Evolutionary conservation across 1,284 basidiomycete species (phyloP).

Genomic region (Ceratobasidium sp.): DNA sequence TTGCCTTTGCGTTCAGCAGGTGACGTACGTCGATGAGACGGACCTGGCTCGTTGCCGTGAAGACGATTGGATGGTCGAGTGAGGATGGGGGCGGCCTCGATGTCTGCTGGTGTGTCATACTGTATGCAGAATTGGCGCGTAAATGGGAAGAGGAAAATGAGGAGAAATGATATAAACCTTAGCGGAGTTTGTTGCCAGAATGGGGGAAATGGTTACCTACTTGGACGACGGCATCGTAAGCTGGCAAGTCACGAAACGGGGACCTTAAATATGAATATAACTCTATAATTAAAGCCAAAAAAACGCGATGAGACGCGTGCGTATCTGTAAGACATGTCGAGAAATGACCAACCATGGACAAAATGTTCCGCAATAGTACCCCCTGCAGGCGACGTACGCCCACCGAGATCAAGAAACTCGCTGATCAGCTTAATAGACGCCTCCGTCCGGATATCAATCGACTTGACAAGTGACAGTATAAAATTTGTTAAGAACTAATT

Average conservation of each 20-base stretch:
- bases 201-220: constrained; percentile 61
- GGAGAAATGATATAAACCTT: too few relatives aligned
- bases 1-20: not conserved
- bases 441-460: constrained; percentile 89
- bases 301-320: not conserved
- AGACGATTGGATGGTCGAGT: not conserved
- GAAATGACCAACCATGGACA: constrained; percentile 77
- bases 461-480: constrained; percentile 86
- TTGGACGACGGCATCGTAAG: constrained; percentile 86
- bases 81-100: constrained; percentile 15
- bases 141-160: constrained; percentile 60
- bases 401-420: constrained; percentile 86
- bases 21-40: not conserved
- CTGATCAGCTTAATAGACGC: constrained; percentile 83
- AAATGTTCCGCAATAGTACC: constrained; percentile 86
- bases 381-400: constrained; percentile 61
- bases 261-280: constrained; percentile 88
- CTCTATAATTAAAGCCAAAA: constrained; percentile 64
- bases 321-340: not conserved
- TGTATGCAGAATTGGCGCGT: not conserved
- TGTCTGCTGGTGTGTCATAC: constrained; percentile 28
- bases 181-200: too few relatives aligned
- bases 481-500: constrained; percentile 71
- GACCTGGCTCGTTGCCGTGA: not conserved
- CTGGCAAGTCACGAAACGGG: constrained; percentile 82